A percentile compares a stretch with the other conserved stretches of the same genome.
Evolutionary conservation across 2,329 filamentous ascomycete species (phyloP).

Genomic region (Phialophora macrospora): DNA sequence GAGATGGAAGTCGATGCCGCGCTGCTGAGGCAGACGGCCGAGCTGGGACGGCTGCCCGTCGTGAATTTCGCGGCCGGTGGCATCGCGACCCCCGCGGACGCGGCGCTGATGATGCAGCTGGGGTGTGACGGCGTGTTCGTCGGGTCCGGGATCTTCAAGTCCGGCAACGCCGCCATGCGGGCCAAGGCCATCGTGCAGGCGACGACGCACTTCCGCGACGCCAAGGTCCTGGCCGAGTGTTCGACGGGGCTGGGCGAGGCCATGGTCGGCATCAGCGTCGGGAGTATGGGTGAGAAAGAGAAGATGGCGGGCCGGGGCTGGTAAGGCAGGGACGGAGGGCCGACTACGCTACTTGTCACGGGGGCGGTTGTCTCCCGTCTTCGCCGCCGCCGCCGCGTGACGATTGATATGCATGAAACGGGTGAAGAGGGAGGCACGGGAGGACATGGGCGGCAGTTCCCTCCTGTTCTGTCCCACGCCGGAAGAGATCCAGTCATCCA

Average conservation of each 20-base stretch:
- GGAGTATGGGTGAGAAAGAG: conserved; percentile 74
- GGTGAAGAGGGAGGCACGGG: no score
- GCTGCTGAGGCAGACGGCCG: conserved; percentile 82
- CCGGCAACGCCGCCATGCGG: conserved; percentile 83
- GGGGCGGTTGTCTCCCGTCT: neutral
- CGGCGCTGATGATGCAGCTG: conserved; percentile 98
- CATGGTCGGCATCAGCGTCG: conserved; percentile 94
- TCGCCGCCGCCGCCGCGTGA: no score
- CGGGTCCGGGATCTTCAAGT: conserved; percentile 96
- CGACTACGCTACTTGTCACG: neutral
- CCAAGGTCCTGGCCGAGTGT: conserved; percentile 83
- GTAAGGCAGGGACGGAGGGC: conserved; percentile 53
- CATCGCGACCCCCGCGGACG: conserved; percentile 97
- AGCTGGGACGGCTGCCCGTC: conserved; percentile 85
- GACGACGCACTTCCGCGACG: conserved; percentile 85
- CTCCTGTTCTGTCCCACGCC: no score
- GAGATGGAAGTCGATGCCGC: conserved; percentile 78
- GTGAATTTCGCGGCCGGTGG: conserved; percentile 99
- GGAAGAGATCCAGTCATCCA: no score
- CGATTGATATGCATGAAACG: no score
- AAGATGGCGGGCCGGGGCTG: conserved; percentile 86
- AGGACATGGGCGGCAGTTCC: no score
- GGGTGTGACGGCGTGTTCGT: conserved; percentile 98
- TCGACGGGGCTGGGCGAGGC: conserved; percentile 92
- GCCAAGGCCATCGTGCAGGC: conserved; percentile 95